Base-by-base conservation (phyloP, 2,329 filamentous ascomycete genomes). In the Aureobasidium sp. region DNA sequence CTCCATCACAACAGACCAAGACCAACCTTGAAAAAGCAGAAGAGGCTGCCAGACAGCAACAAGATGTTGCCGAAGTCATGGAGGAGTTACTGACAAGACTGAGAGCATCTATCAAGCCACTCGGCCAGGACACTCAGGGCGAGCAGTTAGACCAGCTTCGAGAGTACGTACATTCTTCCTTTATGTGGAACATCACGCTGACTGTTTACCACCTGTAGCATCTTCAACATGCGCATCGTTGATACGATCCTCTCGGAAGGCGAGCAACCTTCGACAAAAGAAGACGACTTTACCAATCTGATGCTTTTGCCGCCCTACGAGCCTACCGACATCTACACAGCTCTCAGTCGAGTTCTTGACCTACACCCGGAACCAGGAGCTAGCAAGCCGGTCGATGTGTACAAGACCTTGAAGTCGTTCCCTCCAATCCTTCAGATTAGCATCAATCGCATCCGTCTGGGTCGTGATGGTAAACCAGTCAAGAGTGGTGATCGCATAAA, bases 41-140 rank as follows among this genome's bases (percentile, higher is more conserved):
- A 66, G 77, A 81, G 43, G 81, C 81, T 19, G 81, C 90, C 35
- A 69, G 62, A 55, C 51, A 69, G 53, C 94, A 99, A 69, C 92
- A 99, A 74, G 94, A 99, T 74, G 93, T 96, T 4, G 91, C 91
- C 13, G 94, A 99, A 73, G 93, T 96, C 47, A 92, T 96, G 76
- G 90, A 90, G 61, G 94, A 93, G 68, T 89, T 96, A 27, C 84
- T 96, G 61, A 91, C 93, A 69, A 88, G 94, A 54, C 79, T 96
- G n/a, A 89, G 94, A 68, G 91, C 89, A 57, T 92, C 93, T 2
- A 92, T 97, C 69, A 85, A 82, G 61, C 83, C 90, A 6, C 81
- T 81, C n/a, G 82, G 81, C 3, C 77, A 82, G 35, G 84, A 89
- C 61, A 75, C 80, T 7, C 81, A 85, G 46, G 88, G 87, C 3